A percentile compares a stretch with the other conserved stretches of the same genome.
These are phyloP conservation scores for Aspergillus floridensis DNA, from an alignment of 2,329 filamentous ascomycete species.

Conservation along the genomic window DNA sequence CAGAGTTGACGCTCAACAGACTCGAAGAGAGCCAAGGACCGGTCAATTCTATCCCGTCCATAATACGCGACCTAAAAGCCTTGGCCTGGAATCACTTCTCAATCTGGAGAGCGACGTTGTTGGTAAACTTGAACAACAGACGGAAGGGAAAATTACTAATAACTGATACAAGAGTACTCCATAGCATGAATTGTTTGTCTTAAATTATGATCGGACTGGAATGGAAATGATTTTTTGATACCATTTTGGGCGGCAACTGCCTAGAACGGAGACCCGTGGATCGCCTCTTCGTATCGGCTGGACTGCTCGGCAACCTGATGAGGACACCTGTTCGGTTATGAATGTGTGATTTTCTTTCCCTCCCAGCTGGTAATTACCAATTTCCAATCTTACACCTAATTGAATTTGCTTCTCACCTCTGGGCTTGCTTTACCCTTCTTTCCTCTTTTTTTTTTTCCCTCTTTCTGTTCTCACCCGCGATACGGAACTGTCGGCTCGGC, in stretches of 20 bases:
- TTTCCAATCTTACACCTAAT: not conserved
- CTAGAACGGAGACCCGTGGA: not conserved
- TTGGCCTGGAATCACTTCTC: not conserved
- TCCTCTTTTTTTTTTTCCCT: no score
- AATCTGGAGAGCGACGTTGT: no score
- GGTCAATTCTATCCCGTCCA: not conserved
- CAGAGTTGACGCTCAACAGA: not conserved
- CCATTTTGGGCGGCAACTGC: not conserved
- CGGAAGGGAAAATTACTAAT: not conserved
- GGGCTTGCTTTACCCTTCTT: no score
- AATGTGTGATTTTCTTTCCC: no score
- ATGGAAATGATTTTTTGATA: no score
- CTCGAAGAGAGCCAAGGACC: no score
- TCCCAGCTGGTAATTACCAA: not conserved
- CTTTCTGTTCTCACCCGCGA: not conserved
- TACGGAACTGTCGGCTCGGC: not conserved
- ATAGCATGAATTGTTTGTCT: not conserved
- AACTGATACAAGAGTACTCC: no score
- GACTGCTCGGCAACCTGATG: not conserved
- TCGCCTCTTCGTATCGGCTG: not conserved
- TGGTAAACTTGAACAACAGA: not conserved
- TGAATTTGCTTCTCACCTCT: not conserved
- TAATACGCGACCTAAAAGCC: not conserved
- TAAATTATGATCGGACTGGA: not conserved
- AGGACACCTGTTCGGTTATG: not conserved